phyloP scores from a whole-genome alignment of 192 early-diverging fungal species.

The Coemansia sp. region DNA sequence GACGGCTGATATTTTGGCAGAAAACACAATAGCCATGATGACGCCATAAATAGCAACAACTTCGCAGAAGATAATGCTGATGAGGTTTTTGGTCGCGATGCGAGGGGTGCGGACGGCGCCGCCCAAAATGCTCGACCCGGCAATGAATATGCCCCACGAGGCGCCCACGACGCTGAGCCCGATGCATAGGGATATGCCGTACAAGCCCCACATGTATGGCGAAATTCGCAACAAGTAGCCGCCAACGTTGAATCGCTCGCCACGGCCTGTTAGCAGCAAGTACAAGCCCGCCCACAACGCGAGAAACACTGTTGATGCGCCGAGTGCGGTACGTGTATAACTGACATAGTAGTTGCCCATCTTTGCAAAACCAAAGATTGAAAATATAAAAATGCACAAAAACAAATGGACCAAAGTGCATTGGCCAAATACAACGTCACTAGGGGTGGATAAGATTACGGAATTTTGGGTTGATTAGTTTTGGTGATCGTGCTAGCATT shows the following conservation, averaged over 20 bases:
- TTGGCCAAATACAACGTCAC: background rate
- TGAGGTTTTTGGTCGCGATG: constrained; percentile 95
- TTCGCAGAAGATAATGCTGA: constrained; percentile 99
- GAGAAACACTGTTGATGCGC: constrained; percentile 10
- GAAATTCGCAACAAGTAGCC: constrained; percentile 70
- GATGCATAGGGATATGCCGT: constrained; percentile 83
- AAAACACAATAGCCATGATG: constrained; percentile 97
- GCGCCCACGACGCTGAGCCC: constrained; percentile 90
- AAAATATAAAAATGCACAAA: background rate
- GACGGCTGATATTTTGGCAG: constrained; percentile 74
- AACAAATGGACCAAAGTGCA: background rate
- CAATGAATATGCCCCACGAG: constrained; percentile 96
- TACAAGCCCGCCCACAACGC: constrained; percentile 63
- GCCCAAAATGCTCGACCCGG: constrained; percentile 86
- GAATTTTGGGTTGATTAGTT: background rate
- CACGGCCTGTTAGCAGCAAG: constrained; percentile 83
- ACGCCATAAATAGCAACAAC: constrained; percentile 99
- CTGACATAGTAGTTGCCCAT: constrained; percentile 9
- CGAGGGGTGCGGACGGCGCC: constrained; percentile 87
- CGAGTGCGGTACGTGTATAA: constrained; percentile 25
- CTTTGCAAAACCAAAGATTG: background rate
- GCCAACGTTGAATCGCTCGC: constrained; percentile 86
- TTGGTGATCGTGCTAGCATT: too few species aligned
- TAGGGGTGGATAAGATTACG: background rate
- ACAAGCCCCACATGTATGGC: constrained; percentile 86